A percentile compares a stretch with the other conserved stretches of the same genome.
Conservation (phyloP, 352 stramenopile species). For the Elongisporangium undulatum region DNA sequence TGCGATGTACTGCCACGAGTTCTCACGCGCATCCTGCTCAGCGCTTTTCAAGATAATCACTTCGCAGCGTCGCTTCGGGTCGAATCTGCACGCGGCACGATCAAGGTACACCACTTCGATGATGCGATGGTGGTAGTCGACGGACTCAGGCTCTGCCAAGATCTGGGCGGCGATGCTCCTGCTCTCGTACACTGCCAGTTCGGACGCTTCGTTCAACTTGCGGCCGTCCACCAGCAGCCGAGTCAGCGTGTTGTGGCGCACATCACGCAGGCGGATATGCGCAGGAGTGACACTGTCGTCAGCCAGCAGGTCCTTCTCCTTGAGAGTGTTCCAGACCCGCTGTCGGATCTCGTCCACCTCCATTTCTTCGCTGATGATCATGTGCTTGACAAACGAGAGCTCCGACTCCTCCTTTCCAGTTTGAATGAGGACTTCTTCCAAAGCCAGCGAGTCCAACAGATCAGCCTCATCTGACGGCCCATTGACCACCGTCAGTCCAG, state of each 20-base stretch:
- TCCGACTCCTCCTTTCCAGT: conserved; percentile 47
- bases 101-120: conserved; percentile 70
- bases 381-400: conserved; percentile 47
- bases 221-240: conserved; percentile 58
- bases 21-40: conserved; percentile 11
- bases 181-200: conserved; percentile 74
- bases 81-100: conserved; percentile 60
- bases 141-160: conserved; percentile 42
- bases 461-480: conserved; percentile 11
- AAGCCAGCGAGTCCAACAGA: conserved; percentile 27
- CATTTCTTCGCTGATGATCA: conserved; percentile 79
- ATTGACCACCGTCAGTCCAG: conserved; percentile 16
- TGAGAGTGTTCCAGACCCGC: conserved; percentile 36
- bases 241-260: conserved; percentile 62
- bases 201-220: conserved; percentile 57
- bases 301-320: conserved; percentile 35
- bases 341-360: conserved; percentile 62
- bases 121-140: conserved; percentile 44
- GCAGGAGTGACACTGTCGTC: conserved; percentile 21
- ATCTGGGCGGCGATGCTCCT: conserved; percentile 70
- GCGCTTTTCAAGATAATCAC: conserved; percentile 38
- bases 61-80: conserved; percentile 44
- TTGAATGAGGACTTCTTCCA: conserved; percentile 55
- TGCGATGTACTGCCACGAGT: conserved; percentile 31
- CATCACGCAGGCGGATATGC: conserved; percentile 60